Evolutionary conservation across 495 filamentous ascomycete species (phyloP).

Genomic region (Cudoniella acicularis): DNA sequence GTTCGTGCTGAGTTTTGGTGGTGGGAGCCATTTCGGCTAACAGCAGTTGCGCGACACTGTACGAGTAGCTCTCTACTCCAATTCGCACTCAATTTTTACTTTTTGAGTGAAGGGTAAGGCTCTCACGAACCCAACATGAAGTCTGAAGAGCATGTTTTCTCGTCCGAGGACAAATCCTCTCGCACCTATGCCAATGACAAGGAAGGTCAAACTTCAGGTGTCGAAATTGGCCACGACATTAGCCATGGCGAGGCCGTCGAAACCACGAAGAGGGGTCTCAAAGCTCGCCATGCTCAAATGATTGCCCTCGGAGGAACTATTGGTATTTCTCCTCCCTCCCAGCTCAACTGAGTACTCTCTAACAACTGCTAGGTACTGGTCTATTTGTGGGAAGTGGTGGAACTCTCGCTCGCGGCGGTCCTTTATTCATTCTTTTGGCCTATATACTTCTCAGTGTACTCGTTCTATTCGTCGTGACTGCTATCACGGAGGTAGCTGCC

Average conservation of each 20-base stretch:
- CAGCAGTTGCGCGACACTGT: too few species aligned
- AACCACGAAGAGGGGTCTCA: constrained; percentile 48
- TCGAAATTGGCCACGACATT: not conserved
- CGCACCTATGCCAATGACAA: not conserved
- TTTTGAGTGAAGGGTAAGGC: too few species aligned
- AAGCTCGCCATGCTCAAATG: constrained; percentile 66
- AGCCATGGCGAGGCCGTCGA: constrained; percentile 5
- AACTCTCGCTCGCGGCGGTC: constrained; percentile 55
- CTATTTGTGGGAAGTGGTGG: constrained; percentile 60
- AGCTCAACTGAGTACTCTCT: not conserved
- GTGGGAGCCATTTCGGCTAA: too few species aligned
- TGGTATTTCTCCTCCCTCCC: constrained; percentile 18
- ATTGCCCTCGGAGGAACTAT: constrained; percentile 82
- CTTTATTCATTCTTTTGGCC: constrained; percentile 60
- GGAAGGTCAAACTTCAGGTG: not conserved
- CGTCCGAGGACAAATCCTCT: not conserved
- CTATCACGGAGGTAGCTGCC: constrained; percentile 34
- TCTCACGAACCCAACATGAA: not conserved
- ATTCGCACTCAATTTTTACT: too few species aligned
- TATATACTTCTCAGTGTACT: constrained; percentile 44
- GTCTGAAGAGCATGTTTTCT: not conserved
- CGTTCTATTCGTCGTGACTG: constrained; percentile 37
- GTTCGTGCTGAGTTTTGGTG: too few species aligned
- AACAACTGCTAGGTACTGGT: constrained; percentile 56
- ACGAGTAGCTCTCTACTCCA: too few species aligned